Conservation (phyloP, 139 green algal genomes). For the Pseudopediastrum boryanum region DNA sequence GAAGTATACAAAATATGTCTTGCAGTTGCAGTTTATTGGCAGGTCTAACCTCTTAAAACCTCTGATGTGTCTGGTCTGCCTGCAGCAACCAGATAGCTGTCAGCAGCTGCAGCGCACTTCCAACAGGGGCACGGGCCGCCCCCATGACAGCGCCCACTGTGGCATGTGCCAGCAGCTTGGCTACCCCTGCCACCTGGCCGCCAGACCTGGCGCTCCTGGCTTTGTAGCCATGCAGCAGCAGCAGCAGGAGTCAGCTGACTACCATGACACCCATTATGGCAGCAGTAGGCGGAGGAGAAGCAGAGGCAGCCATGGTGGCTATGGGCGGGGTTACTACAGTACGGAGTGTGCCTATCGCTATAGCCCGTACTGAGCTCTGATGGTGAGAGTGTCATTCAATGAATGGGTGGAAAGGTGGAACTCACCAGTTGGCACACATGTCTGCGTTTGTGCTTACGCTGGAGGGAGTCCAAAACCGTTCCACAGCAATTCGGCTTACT, state of each 20-base stretch:
- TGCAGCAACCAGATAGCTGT: background rate
- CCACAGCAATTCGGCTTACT: no score
- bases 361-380: no score
- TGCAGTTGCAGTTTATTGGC: background rate
- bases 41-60: background rate
- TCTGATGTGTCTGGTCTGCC: background rate
- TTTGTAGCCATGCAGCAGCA: background rate
- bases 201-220: background rate
- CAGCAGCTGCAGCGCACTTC: background rate
- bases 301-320: no score
- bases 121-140: background rate
- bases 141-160: conserved; percentile 4
- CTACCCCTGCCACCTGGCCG: conserved; percentile 1
- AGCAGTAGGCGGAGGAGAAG: no score
- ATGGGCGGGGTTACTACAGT: no score
- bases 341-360: no score
- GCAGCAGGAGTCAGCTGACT: background rate
- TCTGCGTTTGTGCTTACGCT: no score
- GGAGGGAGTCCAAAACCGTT: no score
- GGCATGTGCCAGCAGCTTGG: conserved; percentile 2
- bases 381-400: no score
- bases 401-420: no score
- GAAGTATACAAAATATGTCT: background rate
- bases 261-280: no score
- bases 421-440: no score